Percentiles rank a stretch among this genome's conserved stretches.
phyloP scores from a whole-genome alignment of 768 basidiomycete species.

The Leucogyrophana mollusca region DNA sequence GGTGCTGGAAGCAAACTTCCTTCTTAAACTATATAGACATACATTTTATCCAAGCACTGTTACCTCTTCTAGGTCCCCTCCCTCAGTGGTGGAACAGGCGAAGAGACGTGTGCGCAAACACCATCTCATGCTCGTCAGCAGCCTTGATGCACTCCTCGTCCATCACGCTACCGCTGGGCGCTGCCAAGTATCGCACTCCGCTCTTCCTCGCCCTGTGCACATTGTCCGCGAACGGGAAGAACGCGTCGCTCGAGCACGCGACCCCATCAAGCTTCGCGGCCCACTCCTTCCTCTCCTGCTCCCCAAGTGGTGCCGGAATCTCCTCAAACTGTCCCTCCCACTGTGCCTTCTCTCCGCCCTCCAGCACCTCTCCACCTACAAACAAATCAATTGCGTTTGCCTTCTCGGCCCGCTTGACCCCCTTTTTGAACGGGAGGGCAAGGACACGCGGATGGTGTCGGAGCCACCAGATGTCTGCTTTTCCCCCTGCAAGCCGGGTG shows the following conservation, averaged over 20 bases:
- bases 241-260: constrained; percentile 93
- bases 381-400: constrained; percentile 98
- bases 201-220: constrained; percentile 91
- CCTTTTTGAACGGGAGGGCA: constrained; percentile 92
- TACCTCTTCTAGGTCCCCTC: no score
- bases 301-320: constrained; percentile 61
- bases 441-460: constrained; percentile 95
- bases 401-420: constrained; percentile 96
- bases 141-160: constrained; percentile 95
- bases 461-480: constrained; percentile 99
- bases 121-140: constrained; percentile 89
- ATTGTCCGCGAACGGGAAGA: constrained; percentile 99
- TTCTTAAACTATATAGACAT: no score
- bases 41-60: no score
- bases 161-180: constrained; percentile 95
- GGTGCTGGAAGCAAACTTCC: no score
- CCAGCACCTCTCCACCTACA: constrained; percentile 85
- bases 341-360: constrained; percentile 84
- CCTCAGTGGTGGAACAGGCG: constrained; percentile 86
- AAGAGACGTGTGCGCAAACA: constrained; percentile 87
- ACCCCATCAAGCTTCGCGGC: constrained; percentile 75
- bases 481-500: constrained; percentile 94
- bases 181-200: constrained; percentile 89
- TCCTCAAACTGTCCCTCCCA: constrained; percentile 90
- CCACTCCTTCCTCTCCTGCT: constrained; percentile 75